These are phyloP conservation scores for Scedosporium dehoogii DNA, from an alignment of 2,329 filamentous ascomycete genomes.

Conservation along the genomic window DNA sequence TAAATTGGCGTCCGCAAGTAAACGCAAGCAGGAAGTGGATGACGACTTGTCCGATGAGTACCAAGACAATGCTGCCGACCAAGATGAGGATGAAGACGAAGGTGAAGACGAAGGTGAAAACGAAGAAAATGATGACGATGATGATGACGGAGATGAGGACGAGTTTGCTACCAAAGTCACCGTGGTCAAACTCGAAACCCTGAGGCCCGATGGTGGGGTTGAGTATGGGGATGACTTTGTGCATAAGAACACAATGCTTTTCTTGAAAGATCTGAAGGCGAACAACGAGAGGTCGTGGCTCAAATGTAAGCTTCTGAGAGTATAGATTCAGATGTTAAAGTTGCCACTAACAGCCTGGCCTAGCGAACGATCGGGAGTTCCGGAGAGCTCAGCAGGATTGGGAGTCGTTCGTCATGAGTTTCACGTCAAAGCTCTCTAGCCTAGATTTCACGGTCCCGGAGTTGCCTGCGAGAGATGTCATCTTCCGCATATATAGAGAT, in stretches of 20 bases:
- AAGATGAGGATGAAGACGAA: neutral
- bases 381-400: slow-evolving; percentile 71
- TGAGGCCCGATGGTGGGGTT: slow-evolving; percentile 29
- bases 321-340: neutral
- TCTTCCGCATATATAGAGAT: slow-evolving; percentile 82
- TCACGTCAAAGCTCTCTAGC: slow-evolving; percentile 61
- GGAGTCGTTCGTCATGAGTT: slow-evolving; percentile 63
- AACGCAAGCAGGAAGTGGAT: neutral
- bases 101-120: neutral
- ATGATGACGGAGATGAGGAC: slow-evolving; percentile 1
- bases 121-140: slow-evolving; percentile 2
- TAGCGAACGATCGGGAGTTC: slow-evolving; percentile 73
- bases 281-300: slow-evolving; percentile 52
- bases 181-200: slow-evolving; percentile 4
- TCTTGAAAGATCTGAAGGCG: slow-evolving; percentile 47
- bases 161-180: slow-evolving; percentile 4
- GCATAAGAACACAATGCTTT: slow-evolving; percentile 48
- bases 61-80: neutral
- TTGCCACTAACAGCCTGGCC: neutral
- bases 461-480: slow-evolving; percentile 73
- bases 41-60: slow-evolving; percentile 4
- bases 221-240: slow-evolving; percentile 42
- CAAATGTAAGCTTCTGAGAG: slow-evolving; percentile 31
- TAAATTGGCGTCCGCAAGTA: neutral
- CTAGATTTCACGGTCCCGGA: slow-evolving; percentile 78